Evolutionary conservation across 2,329 filamentous ascomycete species (phyloP), one percentile per base, ranked within the genome.

Genomic region (Neospermospora avenae): DNA sequence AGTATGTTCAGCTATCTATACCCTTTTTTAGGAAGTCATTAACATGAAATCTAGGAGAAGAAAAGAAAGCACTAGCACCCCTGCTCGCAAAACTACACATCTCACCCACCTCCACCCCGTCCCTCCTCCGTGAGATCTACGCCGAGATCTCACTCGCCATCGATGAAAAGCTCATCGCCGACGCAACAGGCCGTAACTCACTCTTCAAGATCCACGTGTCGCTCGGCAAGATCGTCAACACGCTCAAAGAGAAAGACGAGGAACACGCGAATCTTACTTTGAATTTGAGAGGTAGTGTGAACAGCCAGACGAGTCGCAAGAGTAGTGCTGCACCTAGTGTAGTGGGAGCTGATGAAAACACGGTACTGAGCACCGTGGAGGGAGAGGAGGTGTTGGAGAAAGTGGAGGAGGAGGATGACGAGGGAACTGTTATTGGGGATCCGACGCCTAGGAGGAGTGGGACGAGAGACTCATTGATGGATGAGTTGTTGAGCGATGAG

Each of bases 71-170:
- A 1, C 77, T 95, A 10, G 85, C 90, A 28, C 83, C 86, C 0
- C 83, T 97, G 51, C 81, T 98, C 1, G 86, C 86, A 65, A 98
- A 97, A 75, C 79, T 97, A 1, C 86, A 93, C 71, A 81, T 98
- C 51, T 86, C 88, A 1, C 82, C 90, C 0, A 79, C 87, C 1
- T 86, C 85, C 0, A 79, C 80, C 0, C 80, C 85, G 63, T 78
- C 82, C 22, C 84, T 83, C 67, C 76, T 87, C 62, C 77, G 83
- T 64, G 77, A 81, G 41, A 70, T 84, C 37, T 86, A 87, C 72
- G 77, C 80, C 34, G 78, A 84, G 49, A 77, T 88, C 49, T 77
- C 81, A 34, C 78, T 83, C 31, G 85, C 86, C 1, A 85, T 90
- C 3, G 85, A 90, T 41, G 80, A 80, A 46, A 82, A 81, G 52